Evolutionary conservation across 2,329 filamentous ascomycete genomes (phyloP).

Genomic region (Aspergillus hiratsukae): DNA sequence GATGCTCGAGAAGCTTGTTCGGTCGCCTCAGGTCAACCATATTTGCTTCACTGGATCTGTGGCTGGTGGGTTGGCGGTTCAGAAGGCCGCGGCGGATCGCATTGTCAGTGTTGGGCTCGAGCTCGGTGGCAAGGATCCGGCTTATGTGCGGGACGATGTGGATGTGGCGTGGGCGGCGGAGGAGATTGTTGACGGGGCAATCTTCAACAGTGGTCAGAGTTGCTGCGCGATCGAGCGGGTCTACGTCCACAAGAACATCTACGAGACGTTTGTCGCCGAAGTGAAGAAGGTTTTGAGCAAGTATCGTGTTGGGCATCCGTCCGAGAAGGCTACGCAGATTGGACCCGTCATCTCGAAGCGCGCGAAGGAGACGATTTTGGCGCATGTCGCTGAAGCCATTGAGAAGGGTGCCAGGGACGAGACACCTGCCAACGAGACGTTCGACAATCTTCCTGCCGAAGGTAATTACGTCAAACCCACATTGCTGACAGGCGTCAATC

Average conservation of each 20-base stretch:
- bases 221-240: conserved; percentile 91
- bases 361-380: conserved; percentile 69
- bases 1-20: conserved; percentile 72
- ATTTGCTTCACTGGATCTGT: conserved; percentile 95
- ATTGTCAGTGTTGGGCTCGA: conserved; percentile 84
- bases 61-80: conserved; percentile 77
- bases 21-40: conserved; percentile 69
- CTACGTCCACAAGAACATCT: conserved; percentile 80
- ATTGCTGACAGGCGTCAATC: conserved; percentile 70
- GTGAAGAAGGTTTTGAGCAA: conserved; percentile 73
- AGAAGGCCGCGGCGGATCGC: conserved; percentile 76
- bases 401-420: conserved; percentile 77
- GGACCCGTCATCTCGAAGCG: conserved; percentile 83
- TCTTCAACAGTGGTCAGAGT: conserved; percentile 98
- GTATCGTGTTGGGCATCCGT: conserved; percentile 86
- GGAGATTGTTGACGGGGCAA: conserved; percentile 90
- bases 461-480: conserved; percentile 84
- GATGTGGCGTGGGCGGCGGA: conserved; percentile 87
- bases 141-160: conserved; percentile 80
- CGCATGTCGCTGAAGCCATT: conserved; percentile 77
- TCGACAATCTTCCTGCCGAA: conserved; percentile 61
- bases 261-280: conserved; percentile 76
- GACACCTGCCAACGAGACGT: conserved; percentile 75
- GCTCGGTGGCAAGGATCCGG: conserved; percentile 90
- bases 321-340: conserved; percentile 71